phyloP scores from a whole-genome alignment of 2,329 filamentous ascomycete species.

The Ophiostoma sp. region DNA sequence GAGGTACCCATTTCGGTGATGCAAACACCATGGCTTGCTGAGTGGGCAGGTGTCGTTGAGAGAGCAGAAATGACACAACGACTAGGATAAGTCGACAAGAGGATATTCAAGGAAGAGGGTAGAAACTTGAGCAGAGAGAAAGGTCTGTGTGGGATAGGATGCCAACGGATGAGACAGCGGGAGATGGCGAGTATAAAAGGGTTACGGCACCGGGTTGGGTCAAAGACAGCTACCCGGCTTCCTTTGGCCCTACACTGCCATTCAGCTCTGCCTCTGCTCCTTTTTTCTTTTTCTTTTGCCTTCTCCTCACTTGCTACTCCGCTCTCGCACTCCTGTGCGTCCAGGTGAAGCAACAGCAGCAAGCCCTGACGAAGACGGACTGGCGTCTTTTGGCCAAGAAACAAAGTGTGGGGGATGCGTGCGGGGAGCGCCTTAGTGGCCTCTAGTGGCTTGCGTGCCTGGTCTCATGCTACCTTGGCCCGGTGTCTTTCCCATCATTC shows the following conservation, averaged over 20 bases:
- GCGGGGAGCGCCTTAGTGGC: not conserved
- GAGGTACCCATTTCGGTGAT: slow-evolving; percentile 56
- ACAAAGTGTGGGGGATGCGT: not conserved
- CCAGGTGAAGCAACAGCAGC: not conserved
- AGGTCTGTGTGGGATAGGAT: not conserved
- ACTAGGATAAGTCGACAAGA: not conserved
- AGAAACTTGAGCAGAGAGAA: not conserved
- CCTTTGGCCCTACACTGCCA: not conserved
- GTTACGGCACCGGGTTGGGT: not conserved
- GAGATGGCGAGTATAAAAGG: not conserved
- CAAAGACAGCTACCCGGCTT: not conserved
- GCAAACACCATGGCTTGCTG: slow-evolving; percentile 50
- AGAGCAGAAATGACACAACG: not conserved
- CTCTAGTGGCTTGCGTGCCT: not conserved
- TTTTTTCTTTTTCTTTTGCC: not conserved
- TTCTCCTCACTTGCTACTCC: slow-evolving; percentile 10
- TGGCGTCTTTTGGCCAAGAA: not conserved
- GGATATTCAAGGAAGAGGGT: not conserved
- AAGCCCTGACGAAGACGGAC: not conserved
- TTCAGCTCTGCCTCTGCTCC: not conserved
- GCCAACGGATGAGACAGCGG: not conserved
- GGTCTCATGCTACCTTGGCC: too few species aligned
- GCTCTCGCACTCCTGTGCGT: not conserved
- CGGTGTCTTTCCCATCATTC: too few species aligned
- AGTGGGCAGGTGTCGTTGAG: not conserved